Evolutionary conservation across 257 asterid species (phyloP), one percentile per base, ranked within the genome.

Genomic region (Solanum piurae): DNA sequence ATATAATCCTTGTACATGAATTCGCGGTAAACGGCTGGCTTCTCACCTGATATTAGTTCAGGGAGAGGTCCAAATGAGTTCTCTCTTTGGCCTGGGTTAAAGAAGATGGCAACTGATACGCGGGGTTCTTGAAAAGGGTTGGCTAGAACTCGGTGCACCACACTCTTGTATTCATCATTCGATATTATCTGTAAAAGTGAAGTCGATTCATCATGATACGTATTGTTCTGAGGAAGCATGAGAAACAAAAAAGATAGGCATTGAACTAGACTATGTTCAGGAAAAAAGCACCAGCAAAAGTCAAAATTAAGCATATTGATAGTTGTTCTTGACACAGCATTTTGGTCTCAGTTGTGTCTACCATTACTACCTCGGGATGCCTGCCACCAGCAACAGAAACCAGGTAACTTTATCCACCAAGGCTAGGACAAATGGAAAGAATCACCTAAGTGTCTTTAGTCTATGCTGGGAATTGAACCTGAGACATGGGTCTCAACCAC

Each of bases 81-180:
- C 20, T 92, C 93, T 82, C 91, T 42, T 49, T 23, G 83, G 86
- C 93, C 74, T 14, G 93, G 93, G 79, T 92, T 91, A 36, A 92
- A 33, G 83, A 92, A 92, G 29, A 89, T 87, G 12, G 93, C 92
- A 60, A 76, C 89, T 2, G 94, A 91, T 3, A 90, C 91, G 4
- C 92, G 92, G 18, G 94, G 84, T 14, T 91, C 92, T 6, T 29
- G 76, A 20, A 46, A 55, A 14, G 91, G 87, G 86, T 92, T 92
- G 31, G 94, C 94, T 29, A 75, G 44, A 33, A 92, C 93, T 66
- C 91, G 79, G 40, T 92, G 94, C 91, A 90, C 92, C 55, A 92
- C 93, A 6, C 93, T 92, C 64, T 73, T 89, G 90, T 91, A 91
- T 86, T 83, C 87, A 42, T 87, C 94, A 84, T 92, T 92, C 3